Evolutionary conservation across 805 yeast species (phyloP).

Genomic region (Schizosaccharomyces octosporus): DNA sequence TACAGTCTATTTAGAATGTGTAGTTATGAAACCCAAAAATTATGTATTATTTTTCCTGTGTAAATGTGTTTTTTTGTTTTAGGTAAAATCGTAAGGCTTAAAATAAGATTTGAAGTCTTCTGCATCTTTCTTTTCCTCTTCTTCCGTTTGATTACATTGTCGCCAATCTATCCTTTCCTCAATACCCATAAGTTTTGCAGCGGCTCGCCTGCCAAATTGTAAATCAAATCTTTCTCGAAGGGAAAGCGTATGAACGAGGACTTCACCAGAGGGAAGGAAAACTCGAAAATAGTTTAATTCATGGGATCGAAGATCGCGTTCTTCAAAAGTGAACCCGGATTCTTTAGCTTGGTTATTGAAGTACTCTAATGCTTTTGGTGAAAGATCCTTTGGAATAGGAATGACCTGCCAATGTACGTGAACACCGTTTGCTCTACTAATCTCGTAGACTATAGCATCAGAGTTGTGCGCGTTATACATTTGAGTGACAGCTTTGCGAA

Average conservation of each 20-base stretch:
- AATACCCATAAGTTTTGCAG: constrained; percentile 36
- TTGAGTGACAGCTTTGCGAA: constrained; percentile 7
- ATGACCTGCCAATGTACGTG: constrained; percentile 60
- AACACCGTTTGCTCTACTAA: constrained; percentile 35
- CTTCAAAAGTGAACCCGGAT: constrained; percentile 10
- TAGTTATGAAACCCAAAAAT: no score
- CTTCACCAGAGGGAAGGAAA: constrained; percentile 6
- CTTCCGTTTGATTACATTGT: constrained; percentile 37
- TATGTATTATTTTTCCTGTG: no score
- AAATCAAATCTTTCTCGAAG: constrained; percentile 27
- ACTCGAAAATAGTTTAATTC: constrained; percentile 13
- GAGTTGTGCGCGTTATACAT: constrained; percentile 23
- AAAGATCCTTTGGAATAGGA: constrained; percentile 31
- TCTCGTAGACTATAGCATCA: constrained; percentile 42
- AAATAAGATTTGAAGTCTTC: constrained; percentile 34
- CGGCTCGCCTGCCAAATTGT: constrained; percentile 62
- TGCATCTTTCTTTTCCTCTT: constrained; percentile 41
- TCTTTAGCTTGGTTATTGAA: constrained; percentile 7
- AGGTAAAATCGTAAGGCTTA: constrained; percentile 27
- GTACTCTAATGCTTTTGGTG: constrained; percentile 21
- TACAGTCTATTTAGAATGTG: no score
- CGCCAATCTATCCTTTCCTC: constrained; percentile 54
- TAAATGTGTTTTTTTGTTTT: not conserved
- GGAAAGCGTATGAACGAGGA: constrained; percentile 5
- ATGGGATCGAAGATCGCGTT: constrained; percentile 9